A percentile compares a stretch with the other conserved stretches of the same genome.
phyloP scores from a whole-genome alignment of 371 early-diverging fungal species.

The Syncephalastrum racemosum region DNA sequence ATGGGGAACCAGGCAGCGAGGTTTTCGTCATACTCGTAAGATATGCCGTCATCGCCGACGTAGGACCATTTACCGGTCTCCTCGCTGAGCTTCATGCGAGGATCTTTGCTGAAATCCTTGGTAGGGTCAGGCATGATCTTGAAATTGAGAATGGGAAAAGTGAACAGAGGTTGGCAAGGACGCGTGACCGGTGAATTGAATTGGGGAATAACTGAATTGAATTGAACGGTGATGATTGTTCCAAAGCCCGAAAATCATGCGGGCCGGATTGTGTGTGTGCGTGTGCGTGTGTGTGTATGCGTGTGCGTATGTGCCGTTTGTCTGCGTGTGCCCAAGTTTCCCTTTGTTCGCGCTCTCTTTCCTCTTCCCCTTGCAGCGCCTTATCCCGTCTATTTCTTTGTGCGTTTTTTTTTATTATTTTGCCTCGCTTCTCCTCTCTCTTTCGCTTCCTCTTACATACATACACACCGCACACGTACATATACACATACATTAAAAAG shows the following conservation, averaged over 20 bases:
- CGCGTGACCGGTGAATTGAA: too few species aligned
- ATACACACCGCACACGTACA: slow-evolving; percentile 5
- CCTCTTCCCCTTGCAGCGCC: not conserved
- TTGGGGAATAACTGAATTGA: too few species aligned
- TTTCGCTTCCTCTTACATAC: slow-evolving; percentile 61
- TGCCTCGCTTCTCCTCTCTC: slow-evolving; percentile 61
- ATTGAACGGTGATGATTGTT: too few species aligned
- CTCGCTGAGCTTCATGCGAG: slow-evolving; percentile 59
- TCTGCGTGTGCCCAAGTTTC: too few species aligned
- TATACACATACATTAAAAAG: too few species aligned
- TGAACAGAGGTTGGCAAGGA: not conserved
- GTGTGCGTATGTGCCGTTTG: too few species aligned
- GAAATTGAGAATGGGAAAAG: not conserved
- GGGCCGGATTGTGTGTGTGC: too few species aligned
- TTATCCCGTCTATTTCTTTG: not conserved
- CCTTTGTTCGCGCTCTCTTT: not conserved
- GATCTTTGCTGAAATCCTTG: slow-evolving; percentile 34
- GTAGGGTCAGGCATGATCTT: too few species aligned
- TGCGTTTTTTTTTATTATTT: not conserved
- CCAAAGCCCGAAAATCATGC: too few species aligned
- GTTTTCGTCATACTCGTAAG: slow-evolving; percentile 83
- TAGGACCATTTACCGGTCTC: slow-evolving; percentile 76
- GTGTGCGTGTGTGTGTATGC: too few species aligned
- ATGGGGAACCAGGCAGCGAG: slow-evolving; percentile 89
- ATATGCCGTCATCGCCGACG: slow-evolving; percentile 71